Conservation (phyloP, 352 stramenopile species). For the Pythium aphanidermatum region DNA sequence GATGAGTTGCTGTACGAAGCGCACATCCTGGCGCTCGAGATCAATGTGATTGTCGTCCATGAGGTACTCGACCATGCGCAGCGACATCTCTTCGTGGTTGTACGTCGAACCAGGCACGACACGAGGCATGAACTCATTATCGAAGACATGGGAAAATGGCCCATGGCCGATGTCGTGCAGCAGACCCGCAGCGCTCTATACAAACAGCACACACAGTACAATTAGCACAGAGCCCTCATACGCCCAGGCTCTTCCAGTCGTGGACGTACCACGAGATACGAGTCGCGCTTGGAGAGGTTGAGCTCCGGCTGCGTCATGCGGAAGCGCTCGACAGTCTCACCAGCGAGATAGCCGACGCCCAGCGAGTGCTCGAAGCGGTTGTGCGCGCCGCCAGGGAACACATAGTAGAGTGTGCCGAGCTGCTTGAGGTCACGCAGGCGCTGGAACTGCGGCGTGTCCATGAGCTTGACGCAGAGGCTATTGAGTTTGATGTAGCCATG, state of each 20-base stretch:
- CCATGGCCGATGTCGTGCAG: slow-evolving; percentile 92
- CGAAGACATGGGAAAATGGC: slow-evolving; percentile 95
- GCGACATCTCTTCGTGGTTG: slow-evolving; percentile 80
- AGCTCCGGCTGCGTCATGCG: slow-evolving; percentile 83
- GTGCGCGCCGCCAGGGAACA: slow-evolving; percentile 87
- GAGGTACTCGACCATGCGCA: slow-evolving; percentile 75
- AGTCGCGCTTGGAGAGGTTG: slow-evolving; percentile 85
- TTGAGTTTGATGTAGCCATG: slow-evolving; percentile 80
- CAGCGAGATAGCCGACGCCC: slow-evolving; percentile 92
- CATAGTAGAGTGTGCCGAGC: slow-evolving; percentile 86
- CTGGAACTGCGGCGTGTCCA: slow-evolving; percentile 93
- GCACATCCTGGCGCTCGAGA: slow-evolving; percentile 53
- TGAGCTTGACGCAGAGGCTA: slow-evolving; percentile 71
- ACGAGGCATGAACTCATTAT: slow-evolving; percentile 85
- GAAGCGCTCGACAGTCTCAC: slow-evolving; percentile 83
- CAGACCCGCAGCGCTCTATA: slow-evolving; percentile 66
- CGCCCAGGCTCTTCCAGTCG: not conserved
- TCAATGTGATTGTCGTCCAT: slow-evolving; percentile 80
- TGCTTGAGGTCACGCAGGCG: slow-evolving; percentile 94
- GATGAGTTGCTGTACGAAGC: slow-evolving; percentile 78
- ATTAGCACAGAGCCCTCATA: not conserved
- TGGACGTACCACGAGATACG: slow-evolving; percentile 36
- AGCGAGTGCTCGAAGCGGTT: slow-evolving; percentile 96
- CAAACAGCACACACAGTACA: not conserved
- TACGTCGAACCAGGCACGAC: slow-evolving; percentile 37